These are phyloP conservation scores for Dicorynia guianensis DNA, from an alignment of 306 rosid genomes.

Conservation along the genomic window DNA sequence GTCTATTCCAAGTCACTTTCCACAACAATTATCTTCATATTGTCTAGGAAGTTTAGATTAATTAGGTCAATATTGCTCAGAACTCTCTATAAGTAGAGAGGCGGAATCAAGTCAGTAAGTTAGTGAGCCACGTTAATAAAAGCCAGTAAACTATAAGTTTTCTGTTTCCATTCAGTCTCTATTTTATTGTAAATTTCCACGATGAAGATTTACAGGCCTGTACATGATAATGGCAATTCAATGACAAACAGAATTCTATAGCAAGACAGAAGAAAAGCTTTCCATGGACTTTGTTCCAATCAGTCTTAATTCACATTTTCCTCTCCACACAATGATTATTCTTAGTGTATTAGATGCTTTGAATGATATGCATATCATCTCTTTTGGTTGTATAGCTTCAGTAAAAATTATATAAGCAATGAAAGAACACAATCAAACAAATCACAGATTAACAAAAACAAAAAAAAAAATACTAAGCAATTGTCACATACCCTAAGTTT, in stretches of 20 bases:
- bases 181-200: too few species aligned
- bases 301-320: constrained; percentile 22
- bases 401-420: constrained; percentile 19
- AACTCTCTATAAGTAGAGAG: too few species aligned
- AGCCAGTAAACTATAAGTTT: too few species aligned
- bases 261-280: constrained; percentile 26
- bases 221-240: constrained; percentile 21
- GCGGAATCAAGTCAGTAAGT: too few species aligned
- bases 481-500: constrained; percentile 84
- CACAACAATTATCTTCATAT: too few species aligned
- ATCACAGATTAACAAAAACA: background rate
- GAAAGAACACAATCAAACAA: constrained; percentile 12
- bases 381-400: constrained; percentile 31
- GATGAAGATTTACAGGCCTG: background rate
- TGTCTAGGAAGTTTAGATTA: too few species aligned
- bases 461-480: constrained; percentile 3
- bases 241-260: constrained; percentile 18
- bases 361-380: constrained; percentile 31
- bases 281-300: constrained; percentile 9
- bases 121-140: too few species aligned
- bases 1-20: too few species aligned
- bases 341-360: constrained; percentile 31
- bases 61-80: too few species aligned
- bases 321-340: constrained; percentile 19
- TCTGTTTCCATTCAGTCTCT: too few species aligned